Percentiles rank a stretch among this genome's conserved stretches.
Evolutionary conservation across 768 basidiomycete genomes (phyloP).

Genomic region (Lactarius tabidus): DNA sequence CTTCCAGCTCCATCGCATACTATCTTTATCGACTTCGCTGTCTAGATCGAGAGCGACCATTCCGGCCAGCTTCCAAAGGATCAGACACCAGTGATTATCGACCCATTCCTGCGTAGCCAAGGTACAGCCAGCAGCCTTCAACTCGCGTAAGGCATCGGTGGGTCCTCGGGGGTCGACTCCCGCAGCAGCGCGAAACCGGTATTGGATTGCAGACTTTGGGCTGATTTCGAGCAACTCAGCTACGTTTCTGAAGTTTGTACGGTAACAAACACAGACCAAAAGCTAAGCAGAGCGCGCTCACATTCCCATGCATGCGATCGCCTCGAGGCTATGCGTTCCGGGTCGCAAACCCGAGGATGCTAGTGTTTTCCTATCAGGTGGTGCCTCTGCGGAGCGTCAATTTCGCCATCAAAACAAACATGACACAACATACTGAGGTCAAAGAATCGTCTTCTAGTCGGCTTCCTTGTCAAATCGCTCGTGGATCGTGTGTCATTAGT

Average conservation of each 20-base stretch:
- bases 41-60: constrained; percentile 73
- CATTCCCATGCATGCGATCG: constrained; percentile 52
- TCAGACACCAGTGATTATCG: constrained; percentile 83
- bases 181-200: background rate
- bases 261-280: background rate
- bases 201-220: constrained; percentile 16
- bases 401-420: too few relatives aligned
- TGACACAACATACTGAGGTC: constrained; percentile 15
- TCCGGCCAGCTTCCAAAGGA: constrained; percentile 94
- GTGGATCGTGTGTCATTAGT: background rate
- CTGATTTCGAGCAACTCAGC: constrained; percentile 15
- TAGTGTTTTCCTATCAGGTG: constrained; percentile 41
- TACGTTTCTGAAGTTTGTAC: constrained; percentile 16
- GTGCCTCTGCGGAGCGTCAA: background rate
- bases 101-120: constrained; percentile 80
- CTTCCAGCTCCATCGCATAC: constrained; percentile 73
- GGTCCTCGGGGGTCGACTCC: constrained; percentile 30
- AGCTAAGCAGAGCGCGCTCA: constrained; percentile 26
- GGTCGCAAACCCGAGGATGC: constrained; percentile 49
- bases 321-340: constrained; percentile 40
- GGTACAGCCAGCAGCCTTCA: constrained; percentile 55
- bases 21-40: constrained; percentile 42
- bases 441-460: constrained; percentile 15
- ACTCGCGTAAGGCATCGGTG: constrained; percentile 50
- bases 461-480: background rate